A percentile compares a stretch with the other conserved stretches of the same genome.
These are phyloP conservation scores for Fusarium robinianum DNA, from an alignment of 2,329 filamentous ascomycete genomes.

Conservation along the genomic window DNA sequence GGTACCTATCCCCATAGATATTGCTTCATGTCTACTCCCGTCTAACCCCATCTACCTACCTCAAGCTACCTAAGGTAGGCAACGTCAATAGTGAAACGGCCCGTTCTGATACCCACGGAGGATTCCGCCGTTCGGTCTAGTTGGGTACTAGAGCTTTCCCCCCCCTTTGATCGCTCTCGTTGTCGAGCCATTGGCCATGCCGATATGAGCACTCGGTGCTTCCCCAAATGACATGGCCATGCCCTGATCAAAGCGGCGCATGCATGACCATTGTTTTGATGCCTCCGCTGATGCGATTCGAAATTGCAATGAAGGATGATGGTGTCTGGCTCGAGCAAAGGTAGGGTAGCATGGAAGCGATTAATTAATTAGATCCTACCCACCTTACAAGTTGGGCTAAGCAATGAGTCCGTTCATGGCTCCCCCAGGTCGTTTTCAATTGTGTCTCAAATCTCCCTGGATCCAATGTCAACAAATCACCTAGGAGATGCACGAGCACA, in stretches of 20 bases:
- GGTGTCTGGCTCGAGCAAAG: slow-evolving; percentile 10
- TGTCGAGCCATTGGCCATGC: slow-evolving; percentile 19
- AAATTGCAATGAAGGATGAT: slow-evolving; percentile 27
- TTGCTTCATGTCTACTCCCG: too few species aligned
- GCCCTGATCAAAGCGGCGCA: slow-evolving; percentile 32
- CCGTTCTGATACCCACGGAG: slow-evolving; percentile 7
- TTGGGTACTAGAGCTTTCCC: too few species aligned
- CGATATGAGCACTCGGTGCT: slow-evolving; percentile 5
- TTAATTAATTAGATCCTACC: too few species aligned
- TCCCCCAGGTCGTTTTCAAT: too few species aligned
- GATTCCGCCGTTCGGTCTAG: slow-evolving; percentile 4
- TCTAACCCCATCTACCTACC: slow-evolving; percentile 19
- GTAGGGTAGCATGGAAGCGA: background rate
- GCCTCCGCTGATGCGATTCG: slow-evolving; percentile 21
- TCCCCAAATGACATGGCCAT: slow-evolving; percentile 20
- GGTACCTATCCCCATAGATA: too few species aligned
- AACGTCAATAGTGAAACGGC: slow-evolving; percentile 19
- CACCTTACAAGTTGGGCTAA: too few species aligned
- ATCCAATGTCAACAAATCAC: too few species aligned
- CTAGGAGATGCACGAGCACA: too few species aligned
- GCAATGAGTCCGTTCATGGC: too few species aligned
- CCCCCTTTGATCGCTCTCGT: slow-evolving; percentile 21
- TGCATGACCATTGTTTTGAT: slow-evolving; percentile 32
- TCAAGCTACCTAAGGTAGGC: slow-evolving; percentile 19
- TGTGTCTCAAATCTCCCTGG: too few species aligned